phyloP scores from a whole-genome alignment of 306 rosid genomes.

The Quercus parvula region DNA sequence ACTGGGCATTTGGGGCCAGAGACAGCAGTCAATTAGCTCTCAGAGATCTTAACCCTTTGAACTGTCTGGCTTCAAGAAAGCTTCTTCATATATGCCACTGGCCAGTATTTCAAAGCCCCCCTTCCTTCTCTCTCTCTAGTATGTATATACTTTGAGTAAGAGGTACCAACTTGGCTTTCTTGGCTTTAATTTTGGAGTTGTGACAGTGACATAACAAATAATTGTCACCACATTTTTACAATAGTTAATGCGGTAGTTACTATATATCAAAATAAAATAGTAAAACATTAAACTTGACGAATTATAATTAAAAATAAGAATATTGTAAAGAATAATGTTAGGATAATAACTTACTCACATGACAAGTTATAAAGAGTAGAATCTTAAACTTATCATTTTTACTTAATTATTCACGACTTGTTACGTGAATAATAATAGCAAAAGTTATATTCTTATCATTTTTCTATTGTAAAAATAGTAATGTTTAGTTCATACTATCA shows the following conservation, averaged over 20 bases:
- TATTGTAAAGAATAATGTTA: too few species aligned
- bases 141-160: not conserved
- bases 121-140: conserved; percentile 2
- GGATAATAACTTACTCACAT: accelerated
- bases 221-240: too few species aligned
- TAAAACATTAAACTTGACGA: too few species aligned
- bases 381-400: accelerated
- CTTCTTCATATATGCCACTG: conserved; percentile 19
- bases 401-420: accelerated
- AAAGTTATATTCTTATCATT: accelerated
- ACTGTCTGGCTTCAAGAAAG: conserved; percentile 30
- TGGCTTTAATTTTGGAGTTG: not conserved
- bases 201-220: too few species aligned
- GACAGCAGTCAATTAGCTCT: conserved; percentile 35
- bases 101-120: not conserved
- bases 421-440: accelerated
- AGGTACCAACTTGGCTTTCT: conserved; percentile 36
- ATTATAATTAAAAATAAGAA: too few species aligned
- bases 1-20: conserved; percentile 35
- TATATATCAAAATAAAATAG: too few species aligned
- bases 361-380: accelerated
- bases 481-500: too few species aligned
- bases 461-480: too few species aligned
- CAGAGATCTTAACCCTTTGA: conserved; percentile 15
- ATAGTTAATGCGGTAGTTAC: too few species aligned